Base-by-base conservation (phyloP, 331 rosid species). In the Cydonia oblonga region DNA sequence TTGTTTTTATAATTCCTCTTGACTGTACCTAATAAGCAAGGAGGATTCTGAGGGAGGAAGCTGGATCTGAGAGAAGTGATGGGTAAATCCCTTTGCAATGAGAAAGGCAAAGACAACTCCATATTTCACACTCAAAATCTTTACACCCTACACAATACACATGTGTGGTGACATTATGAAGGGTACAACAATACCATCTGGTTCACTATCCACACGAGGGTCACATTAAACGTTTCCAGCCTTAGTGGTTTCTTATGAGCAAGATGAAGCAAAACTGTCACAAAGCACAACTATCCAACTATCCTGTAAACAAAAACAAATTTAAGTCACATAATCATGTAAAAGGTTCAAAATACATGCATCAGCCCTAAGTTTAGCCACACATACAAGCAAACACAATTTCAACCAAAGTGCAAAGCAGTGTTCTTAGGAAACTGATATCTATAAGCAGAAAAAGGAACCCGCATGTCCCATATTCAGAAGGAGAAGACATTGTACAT, bases 61-160 rank as follows among this genome's bases (percentile, higher is more conserved):
- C 69, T 76, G 62, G 92, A 88, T 68, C 42, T 57, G 20, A 69
- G 74, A 70, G 79, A 77, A 61, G 76, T 15, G 53, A 71, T 44
- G 11, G 80, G 73, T 13, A 74, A 79, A 53, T 80, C 76, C 74
- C 74, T 77, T 74, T 75, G 74, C 49, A 67, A 49, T 9, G 87
- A 79, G 72, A 81, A 81, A 51, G 84, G 84, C 75, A 73, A 72
- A 56, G 85, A 78, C 66, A 82, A 49, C 6, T 79, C 86, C 93
- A 87, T 81, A 56, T 44, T 28, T 42, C 4, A 42, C 52, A 79
- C 64, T 42, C 49, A 69, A 49, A 22, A 64, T 20, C 49, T 73
- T 61, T 30, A 33, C 32, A 58, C 63, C 68, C 77, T 52, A 67
- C 44, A 60, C 24, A 56, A 57, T 16, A 22, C 25, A 14, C 22